Conservation (phyloP, 2,329 filamentous ascomycete species). For the Pseudogymnoascus sp. region DNA sequence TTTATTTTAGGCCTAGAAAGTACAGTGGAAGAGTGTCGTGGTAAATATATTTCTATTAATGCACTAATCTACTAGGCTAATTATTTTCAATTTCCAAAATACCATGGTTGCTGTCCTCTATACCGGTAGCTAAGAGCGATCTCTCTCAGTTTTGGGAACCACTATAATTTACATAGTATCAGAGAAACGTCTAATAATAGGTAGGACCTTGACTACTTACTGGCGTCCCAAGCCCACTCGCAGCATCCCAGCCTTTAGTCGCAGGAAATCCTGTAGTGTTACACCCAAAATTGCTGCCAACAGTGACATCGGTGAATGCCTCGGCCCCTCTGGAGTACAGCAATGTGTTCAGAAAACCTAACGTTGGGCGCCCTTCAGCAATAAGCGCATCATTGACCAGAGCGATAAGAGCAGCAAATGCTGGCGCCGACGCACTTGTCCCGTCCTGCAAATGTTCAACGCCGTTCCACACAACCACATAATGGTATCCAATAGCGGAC, state of each 20-base stretch:
- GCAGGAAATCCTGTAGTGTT: conserved; percentile 23
- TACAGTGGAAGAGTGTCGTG: not conserved
- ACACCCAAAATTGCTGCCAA: conserved; percentile 32
- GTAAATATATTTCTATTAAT: not conserved
- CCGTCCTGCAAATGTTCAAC: conserved; percentile 34
- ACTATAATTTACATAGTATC: not conserved
- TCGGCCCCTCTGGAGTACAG: conserved; percentile 29
- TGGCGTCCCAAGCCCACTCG: conserved; percentile 31
- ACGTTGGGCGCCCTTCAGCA: conserved; percentile 35
- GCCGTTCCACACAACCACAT: conserved; percentile 33
- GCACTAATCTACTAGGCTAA: not conserved
- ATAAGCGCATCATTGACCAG: conserved; percentile 56
- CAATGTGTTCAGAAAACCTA: conserved; percentile 38
- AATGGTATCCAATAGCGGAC: conserved; percentile 50
- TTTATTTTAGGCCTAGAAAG: not conserved
- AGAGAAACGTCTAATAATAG: not conserved
- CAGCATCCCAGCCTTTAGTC: conserved; percentile 30
- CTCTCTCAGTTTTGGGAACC: not conserved
- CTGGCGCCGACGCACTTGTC: conserved; percentile 46
- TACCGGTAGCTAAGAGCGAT: not conserved
- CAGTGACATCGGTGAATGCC: conserved; percentile 33
- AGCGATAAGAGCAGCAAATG: conserved; percentile 47
- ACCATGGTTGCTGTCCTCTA: not conserved
- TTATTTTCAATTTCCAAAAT: not conserved
- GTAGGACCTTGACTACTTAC: conserved; percentile 21